Conservation (phyloP, 257 asterid species). For the Fraxinus pennsylvanica region DNA sequence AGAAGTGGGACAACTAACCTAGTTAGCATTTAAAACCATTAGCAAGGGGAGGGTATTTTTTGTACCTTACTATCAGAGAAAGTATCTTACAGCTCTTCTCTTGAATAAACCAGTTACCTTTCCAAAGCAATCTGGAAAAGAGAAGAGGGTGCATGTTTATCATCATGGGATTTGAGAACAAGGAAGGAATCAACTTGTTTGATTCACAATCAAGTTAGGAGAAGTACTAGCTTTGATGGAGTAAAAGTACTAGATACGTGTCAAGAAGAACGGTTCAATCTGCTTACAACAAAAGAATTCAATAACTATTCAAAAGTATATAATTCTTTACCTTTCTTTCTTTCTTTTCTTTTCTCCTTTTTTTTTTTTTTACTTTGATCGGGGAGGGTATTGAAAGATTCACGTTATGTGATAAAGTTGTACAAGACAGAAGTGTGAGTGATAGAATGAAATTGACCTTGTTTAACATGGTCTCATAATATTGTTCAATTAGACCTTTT, state of each 20-base stretch:
- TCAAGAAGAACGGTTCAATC: slow-evolving; percentile 10
- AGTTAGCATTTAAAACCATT: neutral
- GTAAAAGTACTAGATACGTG: slow-evolving; percentile 3
- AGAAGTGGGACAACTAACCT: slow-evolving; percentile 11
- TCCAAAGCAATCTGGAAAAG: slow-evolving; percentile 73
- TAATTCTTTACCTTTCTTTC: too few species aligned
- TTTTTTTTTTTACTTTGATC: neutral
- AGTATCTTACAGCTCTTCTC: slow-evolving; percentile 96
- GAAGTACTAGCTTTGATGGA: neutral
- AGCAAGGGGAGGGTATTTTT: slow-evolving; percentile 10
- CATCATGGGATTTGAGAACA: slow-evolving; percentile 20
- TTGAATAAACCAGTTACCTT: slow-evolving; percentile 92
- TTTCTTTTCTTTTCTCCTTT: neutral
- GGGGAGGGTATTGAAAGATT: neutral
- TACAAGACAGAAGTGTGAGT: neutral
- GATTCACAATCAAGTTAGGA: slow-evolving; percentile 5
- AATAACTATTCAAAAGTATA: too few species aligned
- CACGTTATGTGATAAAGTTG: neutral
- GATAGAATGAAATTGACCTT: neutral
- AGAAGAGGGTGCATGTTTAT: slow-evolving; percentile 21
- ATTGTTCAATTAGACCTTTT: neutral
- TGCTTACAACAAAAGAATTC: slow-evolving; percentile 17
- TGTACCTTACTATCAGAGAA: slow-evolving; percentile 73
- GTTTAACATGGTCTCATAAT: neutral
- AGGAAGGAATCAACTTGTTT: slow-evolving; percentile 15